Base-by-base conservation (phyloP, 768 basidiomycete genomes). In the Leccinum sublutescens region DNA sequence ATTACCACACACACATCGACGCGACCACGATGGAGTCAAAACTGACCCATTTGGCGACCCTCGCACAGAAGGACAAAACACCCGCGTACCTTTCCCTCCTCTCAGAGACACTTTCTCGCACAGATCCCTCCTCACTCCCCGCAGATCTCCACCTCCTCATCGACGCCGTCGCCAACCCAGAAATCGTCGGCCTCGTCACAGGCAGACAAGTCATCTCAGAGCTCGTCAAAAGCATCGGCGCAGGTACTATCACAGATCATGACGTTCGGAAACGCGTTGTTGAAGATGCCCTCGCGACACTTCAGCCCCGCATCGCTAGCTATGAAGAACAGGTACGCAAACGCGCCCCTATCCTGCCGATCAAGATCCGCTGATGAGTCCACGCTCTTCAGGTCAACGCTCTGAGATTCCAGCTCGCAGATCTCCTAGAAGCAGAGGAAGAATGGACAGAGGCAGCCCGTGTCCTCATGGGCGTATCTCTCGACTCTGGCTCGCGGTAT, bases 371-470 rank as follows among this genome's bases (percentile, higher is more conserved):
- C 47, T 60, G 29, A 70, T 50, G 14, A 23, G 23, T 38, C 51
- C 45, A 36, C 31, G 5, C 34, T 43, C 0, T 12, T 5, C 68
- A 98, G 96, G 88, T 89, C 19, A 93, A 92, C 64, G 80, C 83
- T 14, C 74, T 98, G 62, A 79, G 93, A 57, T 92, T 92, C 67
- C 87, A 95, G 68, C 85, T 97, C n/a, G 93, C 96, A 2, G 88
- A 96, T 74, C 78, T 97, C 8, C 79, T 95, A 12, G 94, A 97
- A 69, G 71, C 79, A 3, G 92, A 95, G 55, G 95, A 99, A 72
- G 93, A 94, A 70, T 98, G 94, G 90, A 88, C 87, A 60, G 91
- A 87, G 52, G 94, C 97, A 14, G 97, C 97, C 1, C 86, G 87
- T 54, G 89, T 96, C 36, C 81, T 98, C 45, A 95, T 93, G 84